These are phyloP conservation scores for Lactarius evosmus DNA, from an alignment of 768 basidiomycete genomes.

Conservation along the genomic window DNA sequence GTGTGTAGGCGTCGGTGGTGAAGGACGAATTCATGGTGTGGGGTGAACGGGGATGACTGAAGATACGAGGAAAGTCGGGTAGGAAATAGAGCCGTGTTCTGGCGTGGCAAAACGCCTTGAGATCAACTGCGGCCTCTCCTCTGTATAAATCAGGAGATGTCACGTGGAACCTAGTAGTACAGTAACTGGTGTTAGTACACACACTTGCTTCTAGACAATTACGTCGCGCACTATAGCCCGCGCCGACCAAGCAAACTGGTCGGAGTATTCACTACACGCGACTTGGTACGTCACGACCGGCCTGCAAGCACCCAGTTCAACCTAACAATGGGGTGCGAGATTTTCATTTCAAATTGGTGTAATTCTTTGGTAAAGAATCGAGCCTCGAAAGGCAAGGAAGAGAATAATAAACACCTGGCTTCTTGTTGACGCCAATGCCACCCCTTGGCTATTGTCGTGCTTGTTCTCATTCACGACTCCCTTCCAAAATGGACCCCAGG, in stretches of 20 bases:
- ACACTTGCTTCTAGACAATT: conserved; percentile 6
- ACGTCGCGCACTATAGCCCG: conserved; percentile 9
- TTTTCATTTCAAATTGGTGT: background rate
- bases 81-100: background rate
- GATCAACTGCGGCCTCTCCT: background rate
- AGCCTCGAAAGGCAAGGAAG: background rate
- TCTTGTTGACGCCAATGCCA: background rate
- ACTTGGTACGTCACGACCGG: conserved; percentile 15
- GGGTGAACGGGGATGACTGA: conserved; percentile 1
- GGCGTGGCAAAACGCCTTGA: conserved; percentile 1
- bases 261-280: conserved; percentile 9
- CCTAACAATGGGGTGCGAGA: background rate
- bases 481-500: conserved; percentile 2
- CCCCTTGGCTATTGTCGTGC: background rate
- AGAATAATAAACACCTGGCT: background rate
- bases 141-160: conserved; percentile 11
- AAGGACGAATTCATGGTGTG: conserved; percentile 17
- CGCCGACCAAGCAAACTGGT: background rate
- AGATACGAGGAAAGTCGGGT: background rate
- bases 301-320: background rate
- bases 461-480: background rate
- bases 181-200: background rate
- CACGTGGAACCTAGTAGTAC: conserved; percentile 12
- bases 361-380: background rate
- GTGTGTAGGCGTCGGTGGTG: conserved; percentile 6